Evolutionary conservation across 139 green algal genomes (phyloP), one percentile per base, ranked within the genome.

Genomic region (Spirogloea muscicola): DNA sequence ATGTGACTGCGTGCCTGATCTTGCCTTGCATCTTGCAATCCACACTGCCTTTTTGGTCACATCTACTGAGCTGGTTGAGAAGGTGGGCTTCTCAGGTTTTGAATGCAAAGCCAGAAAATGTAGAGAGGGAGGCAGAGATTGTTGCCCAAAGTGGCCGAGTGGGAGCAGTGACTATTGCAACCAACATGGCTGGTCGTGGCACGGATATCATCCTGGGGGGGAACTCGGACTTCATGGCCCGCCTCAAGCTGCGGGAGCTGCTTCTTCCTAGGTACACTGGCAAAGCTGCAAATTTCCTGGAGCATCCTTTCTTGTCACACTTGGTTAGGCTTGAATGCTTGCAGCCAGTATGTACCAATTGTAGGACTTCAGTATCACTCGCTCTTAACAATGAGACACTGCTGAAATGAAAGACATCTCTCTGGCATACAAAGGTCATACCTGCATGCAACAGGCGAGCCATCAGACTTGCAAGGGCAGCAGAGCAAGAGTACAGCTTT

Each of bases 31-130:
- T 52, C 16, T 13, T 27, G 44, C 44, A 13, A 27, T 52, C 16
- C 13, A 16, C 13, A 16, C 44, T 27, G 44, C 16, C 16, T 52
- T 52, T 16, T 52, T 52, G 44, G n/a, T n/a, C n/a, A n/a, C n/a
- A n/a, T n/a, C n/a, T n/a, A n/a, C n/a, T n/a, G n/a, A n/a, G n/a
- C n/a, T n/a, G n/a, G n/a, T n/a, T n/a, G n/a, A n/a, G n/a, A n/a
- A n/a, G n/a, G n/a, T n/a, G n/a, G n/a, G n/a, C n/a, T 25, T 62
- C 21, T 3, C 71, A 96, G 88, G 84, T 99, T 46, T 84, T 99
- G 67, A 99, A 99, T 78, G 94, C 94, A 58, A 98, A 98, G 85
- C 94, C 94, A 1, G 93, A 99, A 86, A 98, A 97, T 59, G 94
- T 98, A 58, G 91, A 98, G 88, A 77, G 90, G 2, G 94, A 99